Evolutionary conservation across 768 basidiomycete genomes (phyloP), one percentile per base, ranked within the genome.

Genomic region (Lactarius evosmus): DNA sequence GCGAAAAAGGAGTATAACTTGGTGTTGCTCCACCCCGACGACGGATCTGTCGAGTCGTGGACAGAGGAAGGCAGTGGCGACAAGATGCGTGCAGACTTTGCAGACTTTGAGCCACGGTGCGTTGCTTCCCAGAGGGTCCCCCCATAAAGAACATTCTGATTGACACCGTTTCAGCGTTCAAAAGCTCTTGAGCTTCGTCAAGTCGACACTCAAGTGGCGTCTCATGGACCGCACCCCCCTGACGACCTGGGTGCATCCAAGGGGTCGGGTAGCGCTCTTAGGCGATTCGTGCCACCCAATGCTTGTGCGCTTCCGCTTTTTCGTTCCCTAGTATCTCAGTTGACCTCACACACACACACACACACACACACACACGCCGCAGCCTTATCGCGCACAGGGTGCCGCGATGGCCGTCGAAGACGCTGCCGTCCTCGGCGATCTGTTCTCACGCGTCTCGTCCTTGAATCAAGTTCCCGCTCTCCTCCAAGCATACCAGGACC

Each of bases 401-500:
- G 77, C 78, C 1, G 78, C 78, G 5, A 77, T 77, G 71, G 73
- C 83, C 66, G 74, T 85, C 44, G 83, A 84, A 70, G 84, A 82
- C 66, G 79, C 78, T 0, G 79, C 81, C 0, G 79, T 81, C 11
- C 71, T 82, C 25, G 76, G 75, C 17, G 72, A 78, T 58, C 76
- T 86, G 16, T 77, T 87, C 67, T 81, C 82, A 0, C 79, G 72
- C 27, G 69, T 87, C 51, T 74, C 79, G 0, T 71, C 73, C 29
- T 72, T 66, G 25, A 54, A 72, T 0, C 84, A 86, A 69, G 76
- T 85, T 11, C 61, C 66, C 1, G 70, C 76, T 3, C 73, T 86
- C 17, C 73, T 87, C 12, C 73, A 72, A 11, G 84, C 82, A 0
- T 87, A 86, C 67, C 73, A 86, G 62, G 67, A 69, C 3, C 76